These are phyloP conservation scores for Blepharisma undulans DNA, from an alignment of 169 alveolate species.

Conservation along the genomic window DNA sequence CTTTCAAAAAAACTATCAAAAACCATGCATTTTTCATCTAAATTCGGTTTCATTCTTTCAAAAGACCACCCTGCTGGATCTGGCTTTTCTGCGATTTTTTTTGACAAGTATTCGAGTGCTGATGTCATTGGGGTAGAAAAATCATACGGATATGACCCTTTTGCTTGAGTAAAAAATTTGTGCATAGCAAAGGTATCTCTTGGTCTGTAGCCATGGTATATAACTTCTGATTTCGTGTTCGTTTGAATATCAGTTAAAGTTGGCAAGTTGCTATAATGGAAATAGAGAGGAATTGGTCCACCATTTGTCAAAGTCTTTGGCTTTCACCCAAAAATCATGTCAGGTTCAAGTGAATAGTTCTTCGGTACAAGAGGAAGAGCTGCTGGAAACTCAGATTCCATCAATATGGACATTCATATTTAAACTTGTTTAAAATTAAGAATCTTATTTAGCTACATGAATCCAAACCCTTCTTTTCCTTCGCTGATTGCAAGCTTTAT, in stretches of 20 bases:
- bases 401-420: neutral
- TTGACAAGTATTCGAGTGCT: neutral
- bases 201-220: slow-evolving; percentile 29
- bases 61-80: neutral
- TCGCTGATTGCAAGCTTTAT: slow-evolving; percentile 92
- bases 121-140: neutral
- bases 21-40: slow-evolving; percentile 19
- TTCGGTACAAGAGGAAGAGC: neutral
- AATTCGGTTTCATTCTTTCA: slow-evolving; percentile 48
- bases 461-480: slow-evolving; percentile 97
- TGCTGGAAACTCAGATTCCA: neutral
- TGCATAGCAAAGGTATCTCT: slow-evolving; percentile 5
- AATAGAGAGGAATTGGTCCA: slow-evolving; percentile 16
- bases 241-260: neutral
- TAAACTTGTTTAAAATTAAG: neutral
- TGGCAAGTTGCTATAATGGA: neutral
- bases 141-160: neutral
- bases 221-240: neutral
- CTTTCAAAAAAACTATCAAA: slow-evolving; percentile 90
- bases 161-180: neutral
- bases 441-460: slow-evolving; percentile 68
- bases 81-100: neutral
- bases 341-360: slow-evolving; percentile 1
- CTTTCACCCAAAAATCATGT: neutral
- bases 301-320: neutral